Evolutionary conservation across 768 basidiomycete genomes (phyloP).

Genomic region (Amanita pallidorosea): DNA sequence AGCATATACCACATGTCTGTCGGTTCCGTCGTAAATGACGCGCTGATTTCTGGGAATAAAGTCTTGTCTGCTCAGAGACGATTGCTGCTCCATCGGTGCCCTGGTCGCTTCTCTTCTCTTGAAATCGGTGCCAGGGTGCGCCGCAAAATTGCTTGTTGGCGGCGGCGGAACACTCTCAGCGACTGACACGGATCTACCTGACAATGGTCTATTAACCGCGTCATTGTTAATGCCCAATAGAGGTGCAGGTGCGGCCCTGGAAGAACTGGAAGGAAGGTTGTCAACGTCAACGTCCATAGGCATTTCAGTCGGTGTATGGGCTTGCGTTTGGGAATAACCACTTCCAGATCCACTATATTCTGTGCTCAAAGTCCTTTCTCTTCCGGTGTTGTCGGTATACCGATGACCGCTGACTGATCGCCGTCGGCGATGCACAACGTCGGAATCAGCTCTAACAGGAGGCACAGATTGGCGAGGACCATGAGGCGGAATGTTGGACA

Average conservation of each 20-base stretch:
- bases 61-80: not conserved
- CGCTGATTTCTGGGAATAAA: not conserved
- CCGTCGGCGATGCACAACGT: not conserved
- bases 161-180: not conserved
- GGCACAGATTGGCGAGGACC: conserved; percentile 4
- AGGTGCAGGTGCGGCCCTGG: conserved; percentile 9
- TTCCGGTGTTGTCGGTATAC: not conserved
- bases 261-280: conserved; percentile 11
- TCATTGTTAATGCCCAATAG: not conserved
- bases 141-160: not conserved
- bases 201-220: not conserved
- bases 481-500: not conserved
- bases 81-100: not conserved
- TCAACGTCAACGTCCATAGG: conserved; percentile 18
- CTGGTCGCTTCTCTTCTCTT: not conserved
- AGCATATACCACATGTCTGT: conserved; percentile 7
- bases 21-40: conserved; percentile 3
- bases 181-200: not conserved
- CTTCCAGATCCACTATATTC: conserved; percentile 8
- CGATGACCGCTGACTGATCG: not conserved
- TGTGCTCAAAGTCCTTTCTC: not conserved
- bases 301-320: conserved; percentile 11
- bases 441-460: conserved; percentile 2
- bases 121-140: not conserved
- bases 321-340: conserved; percentile 5